Evolutionary conservation across 495 filamentous ascomycete genomes (phyloP).

Genomic region (Penicillium roqueforti): DNA sequence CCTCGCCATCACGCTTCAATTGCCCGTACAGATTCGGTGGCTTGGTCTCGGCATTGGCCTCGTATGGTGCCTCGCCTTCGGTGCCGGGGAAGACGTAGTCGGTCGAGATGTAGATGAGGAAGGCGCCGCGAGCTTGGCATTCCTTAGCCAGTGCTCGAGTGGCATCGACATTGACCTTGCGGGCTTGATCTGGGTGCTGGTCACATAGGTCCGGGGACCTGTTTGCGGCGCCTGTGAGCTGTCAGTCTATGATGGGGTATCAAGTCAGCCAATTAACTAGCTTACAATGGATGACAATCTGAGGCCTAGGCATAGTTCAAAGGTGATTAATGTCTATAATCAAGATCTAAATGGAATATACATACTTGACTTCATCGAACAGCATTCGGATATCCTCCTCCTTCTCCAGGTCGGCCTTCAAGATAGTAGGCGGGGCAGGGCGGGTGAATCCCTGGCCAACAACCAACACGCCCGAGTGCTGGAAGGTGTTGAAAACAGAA

Average conservation of each 20-base stretch:
- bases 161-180: conserved; percentile 70
- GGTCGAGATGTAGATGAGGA: conserved; percentile 90
- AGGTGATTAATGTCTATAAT: conserved; percentile 8
- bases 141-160: conserved; percentile 61
- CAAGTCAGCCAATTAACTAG: not conserved
- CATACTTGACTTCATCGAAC: conserved; percentile 53
- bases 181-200: conserved; percentile 69
- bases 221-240: conserved; percentile 71
- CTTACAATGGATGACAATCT: conserved; percentile 81
- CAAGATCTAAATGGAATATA: not conserved
- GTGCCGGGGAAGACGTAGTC: conserved; percentile 89
- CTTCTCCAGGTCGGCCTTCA: conserved; percentile 73
- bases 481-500: conserved; percentile 72
- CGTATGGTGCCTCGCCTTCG: conserved; percentile 83
- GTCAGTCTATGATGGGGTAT: not conserved
- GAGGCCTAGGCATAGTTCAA: conserved; percentile 51
- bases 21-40: conserved; percentile 86
- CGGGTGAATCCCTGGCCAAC: conserved; percentile 77
- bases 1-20: conserved; percentile 82
- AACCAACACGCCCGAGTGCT: conserved; percentile 63
- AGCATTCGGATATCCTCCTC: conserved; percentile 55
- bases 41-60: conserved; percentile 54
- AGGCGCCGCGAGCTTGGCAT: conserved; percentile 55
- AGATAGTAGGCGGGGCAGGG: conserved; percentile 63
- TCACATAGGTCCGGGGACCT: conserved; percentile 83